Evolutionary conservation across 2,329 filamentous ascomycete genomes (phyloP), one percentile per base, ranked within the genome.

Genomic region (Penicillium aurantiogriseum): DNA sequence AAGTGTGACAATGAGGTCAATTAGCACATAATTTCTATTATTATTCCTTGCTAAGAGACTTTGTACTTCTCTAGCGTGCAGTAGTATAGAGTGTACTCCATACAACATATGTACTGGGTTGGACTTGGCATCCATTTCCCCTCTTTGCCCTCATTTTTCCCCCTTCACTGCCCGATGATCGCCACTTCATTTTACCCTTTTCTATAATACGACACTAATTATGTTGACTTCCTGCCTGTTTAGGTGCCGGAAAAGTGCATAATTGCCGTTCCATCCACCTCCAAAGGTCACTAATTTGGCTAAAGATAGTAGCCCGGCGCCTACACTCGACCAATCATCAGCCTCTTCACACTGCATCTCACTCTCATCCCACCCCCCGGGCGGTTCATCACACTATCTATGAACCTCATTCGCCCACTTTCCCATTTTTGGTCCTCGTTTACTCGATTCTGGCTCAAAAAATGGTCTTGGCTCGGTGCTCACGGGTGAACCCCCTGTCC

Each of bases 271-370:
- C 44, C 61, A 65, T 56, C 59, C 49, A 33, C 53, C 36, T 51
- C 19, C 10, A 15, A 43, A 8, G 15, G 49, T 44, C 49, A 51
- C 36, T 53, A 57, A 57, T 47, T 48, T 53, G 54, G 63, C 69
- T 72, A 72, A 71, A 69, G 58, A 69, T 72, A 71, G 68, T 51
- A 59, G 55, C 49, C 46, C 62, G 64, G 70, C 70, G 70, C 67
- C 63, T 71, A 67, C 50, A 57, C 40, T 50, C 33, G 21, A 33
- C 59, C 63, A 64, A 67, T 69, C 63, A 72, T 53, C 44, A 52
- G 45, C 51, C 44, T 49, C 56, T 58, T 62, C 61, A 51, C 54
- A 57, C 43, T 35, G 36, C 48, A 54, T 52, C 50, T 43, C 43
- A 51, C 38, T 54, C 29, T 35, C 45, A 50, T 54, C 54, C 36